phyloP scores from a whole-genome alignment of 75 land plant species.

The Cupressus sempervirens region DNA sequence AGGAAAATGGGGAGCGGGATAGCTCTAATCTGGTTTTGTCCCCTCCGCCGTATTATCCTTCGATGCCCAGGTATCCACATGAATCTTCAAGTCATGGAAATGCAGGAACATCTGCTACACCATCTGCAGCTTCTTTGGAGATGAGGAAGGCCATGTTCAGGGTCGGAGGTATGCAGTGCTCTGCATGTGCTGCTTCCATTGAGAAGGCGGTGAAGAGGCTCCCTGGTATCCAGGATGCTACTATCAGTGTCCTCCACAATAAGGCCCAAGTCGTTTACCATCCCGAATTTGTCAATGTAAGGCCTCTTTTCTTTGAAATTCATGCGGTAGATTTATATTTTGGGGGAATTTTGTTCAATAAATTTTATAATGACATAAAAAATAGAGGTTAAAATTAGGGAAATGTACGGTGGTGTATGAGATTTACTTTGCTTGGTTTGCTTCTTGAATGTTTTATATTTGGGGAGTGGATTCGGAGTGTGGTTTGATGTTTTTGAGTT shows the following conservation, averaged over 20 bases:
- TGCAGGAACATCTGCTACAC: neutral
- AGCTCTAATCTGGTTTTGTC: slow-evolving; percentile 9
- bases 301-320: neutral
- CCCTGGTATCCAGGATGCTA: slow-evolving; percentile 42
- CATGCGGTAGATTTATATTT: neutral
- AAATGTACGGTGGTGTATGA: neutral
- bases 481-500: neutral
- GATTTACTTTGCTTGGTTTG: neutral
- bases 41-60: slow-evolving; percentile 35
- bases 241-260: slow-evolving; percentile 43
- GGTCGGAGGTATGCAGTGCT: slow-evolving; percentile 45
- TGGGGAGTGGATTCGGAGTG: neutral
- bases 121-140: slow-evolving; percentile 6
- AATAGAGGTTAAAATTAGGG: neutral
- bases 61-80: slow-evolving; percentile 39
- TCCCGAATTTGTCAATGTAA: slow-evolving; percentile 37
- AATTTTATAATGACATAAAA: neutral
- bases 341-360: too few species aligned
- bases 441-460: neutral
- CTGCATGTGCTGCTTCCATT: slow-evolving; percentile 52
- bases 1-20: neutral
- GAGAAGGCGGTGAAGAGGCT: slow-evolving; percentile 51
- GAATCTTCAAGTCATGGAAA: neutral
- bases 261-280: slow-evolving; percentile 46
- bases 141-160: slow-evolving; percentile 19